phyloP scores from a whole-genome alignment of 495 filamentous ascomycete genomes.

The Daldinia vernicosa region DNA sequence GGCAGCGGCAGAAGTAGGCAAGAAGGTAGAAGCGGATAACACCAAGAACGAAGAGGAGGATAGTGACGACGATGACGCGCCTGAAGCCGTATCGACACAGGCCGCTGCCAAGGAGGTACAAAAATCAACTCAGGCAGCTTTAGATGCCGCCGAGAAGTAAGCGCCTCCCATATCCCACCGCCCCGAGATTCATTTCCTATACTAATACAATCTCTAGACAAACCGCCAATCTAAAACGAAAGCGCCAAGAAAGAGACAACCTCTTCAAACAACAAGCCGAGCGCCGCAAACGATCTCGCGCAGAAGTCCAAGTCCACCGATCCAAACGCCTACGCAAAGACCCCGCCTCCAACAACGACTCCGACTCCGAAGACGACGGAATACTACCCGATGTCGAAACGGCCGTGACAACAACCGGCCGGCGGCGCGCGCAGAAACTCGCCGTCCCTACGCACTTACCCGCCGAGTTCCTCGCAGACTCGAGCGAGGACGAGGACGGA shows the following conservation, averaged over 20 bases:
- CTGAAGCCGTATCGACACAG: slow-evolving; percentile 56
- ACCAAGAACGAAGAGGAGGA: slow-evolving; percentile 43
- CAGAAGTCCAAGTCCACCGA: slow-evolving; percentile 24
- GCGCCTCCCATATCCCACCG: neutral
- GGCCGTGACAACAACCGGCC: slow-evolving; percentile 27
- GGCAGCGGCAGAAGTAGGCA: slow-evolving; percentile 22
- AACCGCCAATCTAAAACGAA: slow-evolving; percentile 54
- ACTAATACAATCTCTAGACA: slow-evolving; percentile 45
- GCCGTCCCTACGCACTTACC: slow-evolving; percentile 25
- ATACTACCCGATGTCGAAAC: slow-evolving; percentile 33
- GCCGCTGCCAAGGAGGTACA: slow-evolving; percentile 47
- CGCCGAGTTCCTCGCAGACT: slow-evolving; percentile 56
- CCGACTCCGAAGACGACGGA: slow-evolving; percentile 7
- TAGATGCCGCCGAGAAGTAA: slow-evolving; percentile 55
- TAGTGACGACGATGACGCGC: slow-evolving; percentile 55
- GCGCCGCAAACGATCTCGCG: slow-evolving; percentile 48
- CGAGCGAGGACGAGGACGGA: slow-evolving; percentile 49
- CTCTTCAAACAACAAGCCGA: slow-evolving; percentile 57
- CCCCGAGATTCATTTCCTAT: neutral
- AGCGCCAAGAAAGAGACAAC: slow-evolving; percentile 56
- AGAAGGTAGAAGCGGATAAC: slow-evolving; percentile 11
- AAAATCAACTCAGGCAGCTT: slow-evolving; percentile 50
- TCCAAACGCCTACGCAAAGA: neutral
- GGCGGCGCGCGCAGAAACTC: slow-evolving; percentile 22
- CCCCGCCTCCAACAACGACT: slow-evolving; percentile 9